Evolutionary conservation across 2,329 filamentous ascomycete genomes (phyloP).

Genomic region (Colletotrichum eleusines): DNA sequence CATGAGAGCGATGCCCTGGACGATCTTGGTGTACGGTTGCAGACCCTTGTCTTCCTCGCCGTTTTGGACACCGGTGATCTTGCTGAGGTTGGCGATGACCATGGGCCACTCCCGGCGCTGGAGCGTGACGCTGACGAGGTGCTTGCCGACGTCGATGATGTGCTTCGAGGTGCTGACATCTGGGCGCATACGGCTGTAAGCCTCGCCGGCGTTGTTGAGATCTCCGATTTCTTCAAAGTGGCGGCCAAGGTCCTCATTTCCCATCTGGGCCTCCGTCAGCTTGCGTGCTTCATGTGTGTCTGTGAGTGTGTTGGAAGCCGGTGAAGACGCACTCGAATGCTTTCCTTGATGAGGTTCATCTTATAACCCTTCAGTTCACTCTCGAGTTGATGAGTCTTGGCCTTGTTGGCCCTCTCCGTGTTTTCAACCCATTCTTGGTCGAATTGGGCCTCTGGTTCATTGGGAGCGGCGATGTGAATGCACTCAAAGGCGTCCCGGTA

Average conservation of each 20-base stretch:
- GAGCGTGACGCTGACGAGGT: conserved; percentile 80
- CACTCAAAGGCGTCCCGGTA: conserved; percentile 78
- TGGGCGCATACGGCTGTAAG: conserved; percentile 88
- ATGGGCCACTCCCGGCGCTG: conserved; percentile 83
- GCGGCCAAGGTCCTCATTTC: conserved; percentile 89
- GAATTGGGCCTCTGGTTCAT: conserved; percentile 73
- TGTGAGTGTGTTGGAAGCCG: neutral
- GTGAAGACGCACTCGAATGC: conserved; percentile 78
- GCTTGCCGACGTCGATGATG: conserved; percentile 83
- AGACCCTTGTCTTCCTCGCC: conserved; percentile 61
- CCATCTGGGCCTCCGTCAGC: conserved; percentile 74
- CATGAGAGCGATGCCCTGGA: conserved; percentile 64
- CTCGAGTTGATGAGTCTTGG: conserved; percentile 82
- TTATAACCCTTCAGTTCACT: conserved; percentile 91
- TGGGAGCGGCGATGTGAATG: conserved; percentile 72
- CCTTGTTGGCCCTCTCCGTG: conserved; percentile 74
- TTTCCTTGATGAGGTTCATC: conserved; percentile 97
- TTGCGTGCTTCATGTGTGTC: too few relatives aligned
- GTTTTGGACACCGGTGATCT: conserved; percentile 68
- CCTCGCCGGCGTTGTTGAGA: conserved; percentile 77
- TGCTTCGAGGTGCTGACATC: conserved; percentile 88
- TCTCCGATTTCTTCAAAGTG: conserved; percentile 86
- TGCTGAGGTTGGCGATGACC: conserved; percentile 70
- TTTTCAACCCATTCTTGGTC: conserved; percentile 83
- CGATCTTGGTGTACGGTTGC: conserved; percentile 65